Evolutionary conservation across 169 alveolate species (phyloP), one percentile per base, ranked within the genome.

Genomic region (Eimeria tenella): DNA sequence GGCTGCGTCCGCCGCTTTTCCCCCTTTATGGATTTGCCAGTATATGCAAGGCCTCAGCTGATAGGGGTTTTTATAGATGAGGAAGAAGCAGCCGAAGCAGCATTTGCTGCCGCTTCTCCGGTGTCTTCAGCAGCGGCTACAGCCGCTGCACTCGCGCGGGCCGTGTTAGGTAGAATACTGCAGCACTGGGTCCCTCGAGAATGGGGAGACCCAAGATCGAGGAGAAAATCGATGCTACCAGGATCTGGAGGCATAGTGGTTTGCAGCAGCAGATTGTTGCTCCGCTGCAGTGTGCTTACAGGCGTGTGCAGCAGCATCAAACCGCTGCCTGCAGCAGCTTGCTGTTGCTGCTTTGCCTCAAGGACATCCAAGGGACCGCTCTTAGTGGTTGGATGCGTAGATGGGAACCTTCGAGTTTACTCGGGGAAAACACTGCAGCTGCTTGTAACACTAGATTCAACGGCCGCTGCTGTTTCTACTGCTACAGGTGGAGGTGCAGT

Each of bases 241-340:
- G 88, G 88, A n/a, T 58, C 88, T 53, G 88, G 88, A 17, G 88
- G 88, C 70, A 79, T 79, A 19, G 88, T 79, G 88, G 88, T 79
- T 25, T 79, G 88, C 88, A 79, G 88, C 88, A 42, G 56, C 55
- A 55, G 53, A 53, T 7, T 55, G 71, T 53, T 79, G 71, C 71
- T 79, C 70, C 88, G 88, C 25, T 79, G 88, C 88, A 79, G 88
- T 68, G 56, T 68, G 19, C 50, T 79, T 58, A 79, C 88, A 23
- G 88, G 88, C 15, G 88, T 79, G n/a, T 79, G 88, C 70, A 21
- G 88, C 88, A 79, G 88, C 88, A 79, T 42, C n/a, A 79, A 53
- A 21, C 70, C n/a, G 50, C 56, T 79, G 65, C 88, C 88, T 23
- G 71, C 88, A n/a, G 70, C 88, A 21, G 88, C 88, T 50, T 53